phyloP scores from a whole-genome alignment of 2,329 filamentous ascomycete genomes.

The Phaeoacremonium minimum region DNA sequence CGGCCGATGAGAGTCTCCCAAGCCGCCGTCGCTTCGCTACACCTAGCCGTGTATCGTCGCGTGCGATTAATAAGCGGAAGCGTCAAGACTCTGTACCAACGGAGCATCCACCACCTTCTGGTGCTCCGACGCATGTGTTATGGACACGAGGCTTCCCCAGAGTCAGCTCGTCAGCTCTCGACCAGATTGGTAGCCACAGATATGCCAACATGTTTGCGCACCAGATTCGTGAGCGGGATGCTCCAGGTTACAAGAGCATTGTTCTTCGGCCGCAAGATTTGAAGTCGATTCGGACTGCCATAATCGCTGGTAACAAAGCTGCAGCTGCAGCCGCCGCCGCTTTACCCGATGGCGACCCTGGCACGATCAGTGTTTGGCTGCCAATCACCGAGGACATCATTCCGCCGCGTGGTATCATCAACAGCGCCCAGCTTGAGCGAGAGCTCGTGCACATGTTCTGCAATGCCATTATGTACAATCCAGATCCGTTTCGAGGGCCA shows the following conservation, averaged over 20 bases:
- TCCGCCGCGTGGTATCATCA: constrained; percentile 86
- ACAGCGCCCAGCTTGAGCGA: constrained; percentile 86
- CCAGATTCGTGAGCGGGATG: constrained; percentile 69
- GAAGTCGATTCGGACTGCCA: constrained; percentile 71
- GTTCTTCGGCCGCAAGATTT: constrained; percentile 74
- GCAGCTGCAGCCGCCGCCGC: constrained; percentile 56
- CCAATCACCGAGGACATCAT: constrained; percentile 72
- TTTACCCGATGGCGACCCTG: constrained; percentile 56
- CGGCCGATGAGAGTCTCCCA: constrained; percentile 46
- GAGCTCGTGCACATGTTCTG: constrained; percentile 96
- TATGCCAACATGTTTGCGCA: constrained; percentile 77
- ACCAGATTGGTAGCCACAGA: constrained; percentile 72
- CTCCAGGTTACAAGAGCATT: constrained; percentile 70
- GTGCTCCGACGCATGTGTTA: constrained; percentile 60
- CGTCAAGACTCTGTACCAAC: constrained; percentile 43
- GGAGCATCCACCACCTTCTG: constrained; percentile 8
- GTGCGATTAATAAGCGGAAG: constrained; percentile 46
- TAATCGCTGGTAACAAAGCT: constrained; percentile 67
- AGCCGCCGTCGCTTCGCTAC: constrained; percentile 31
- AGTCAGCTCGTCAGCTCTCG: constrained; percentile 67
- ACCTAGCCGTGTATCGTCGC: constrained; percentile 29
- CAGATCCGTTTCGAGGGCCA: constrained; percentile 69
- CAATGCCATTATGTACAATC: constrained; percentile 98
- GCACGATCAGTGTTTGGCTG: constrained; percentile 55
- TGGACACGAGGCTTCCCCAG: constrained; percentile 74